A percentile compares a stretch with the other conserved stretches of the same genome.
Conservation (phyloP, 1,139 yeast species). For the Nakaseomyces glabratus region DNA sequence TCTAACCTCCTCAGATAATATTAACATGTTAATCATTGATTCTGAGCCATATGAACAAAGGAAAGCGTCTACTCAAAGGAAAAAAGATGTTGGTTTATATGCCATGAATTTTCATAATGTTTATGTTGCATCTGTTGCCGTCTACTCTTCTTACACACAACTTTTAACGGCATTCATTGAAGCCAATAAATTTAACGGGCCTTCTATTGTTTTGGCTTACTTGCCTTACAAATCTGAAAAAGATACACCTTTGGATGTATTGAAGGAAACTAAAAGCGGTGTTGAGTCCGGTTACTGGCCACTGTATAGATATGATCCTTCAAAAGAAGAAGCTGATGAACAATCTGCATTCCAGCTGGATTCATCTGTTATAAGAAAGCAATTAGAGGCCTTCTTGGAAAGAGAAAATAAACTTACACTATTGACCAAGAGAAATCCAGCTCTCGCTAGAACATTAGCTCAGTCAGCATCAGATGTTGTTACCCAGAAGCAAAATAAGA, state of each 20-base stretch:
- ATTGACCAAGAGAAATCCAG: constrained; percentile 62
- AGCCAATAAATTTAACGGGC: constrained; percentile 82
- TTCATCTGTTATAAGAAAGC: constrained; percentile 71
- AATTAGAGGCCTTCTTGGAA: constrained; percentile 70
- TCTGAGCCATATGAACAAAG: constrained; percentile 62
- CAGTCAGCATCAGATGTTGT: constrained; percentile 54
- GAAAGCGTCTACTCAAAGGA: constrained; percentile 38
- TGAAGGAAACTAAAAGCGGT: constrained; percentile 81
- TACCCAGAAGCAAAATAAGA: constrained; percentile 50
- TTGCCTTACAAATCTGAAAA: constrained; percentile 64
- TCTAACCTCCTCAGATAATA: constrained; percentile 62
- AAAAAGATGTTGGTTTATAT: constrained; percentile 88
- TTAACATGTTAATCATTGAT: constrained; percentile 81
- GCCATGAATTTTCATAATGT: constrained; percentile 91
- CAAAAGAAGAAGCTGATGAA: constrained; percentile 33
- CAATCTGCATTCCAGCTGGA: constrained; percentile 64
- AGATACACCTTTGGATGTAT: constrained; percentile 62
- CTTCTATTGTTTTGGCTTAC: constrained; percentile 84
- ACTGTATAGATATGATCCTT: constrained; percentile 75
- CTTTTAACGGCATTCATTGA: constrained; percentile 81
- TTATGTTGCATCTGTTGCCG: constrained; percentile 91
- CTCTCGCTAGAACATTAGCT: constrained; percentile 64
- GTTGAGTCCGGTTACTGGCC: constrained; percentile 97
- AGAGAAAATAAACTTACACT: constrained; percentile 81
- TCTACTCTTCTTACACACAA: constrained; percentile 89